Conservation (phyloP, 768 basidiomycete genomes). For the Pleurotus giganteus region DNA sequence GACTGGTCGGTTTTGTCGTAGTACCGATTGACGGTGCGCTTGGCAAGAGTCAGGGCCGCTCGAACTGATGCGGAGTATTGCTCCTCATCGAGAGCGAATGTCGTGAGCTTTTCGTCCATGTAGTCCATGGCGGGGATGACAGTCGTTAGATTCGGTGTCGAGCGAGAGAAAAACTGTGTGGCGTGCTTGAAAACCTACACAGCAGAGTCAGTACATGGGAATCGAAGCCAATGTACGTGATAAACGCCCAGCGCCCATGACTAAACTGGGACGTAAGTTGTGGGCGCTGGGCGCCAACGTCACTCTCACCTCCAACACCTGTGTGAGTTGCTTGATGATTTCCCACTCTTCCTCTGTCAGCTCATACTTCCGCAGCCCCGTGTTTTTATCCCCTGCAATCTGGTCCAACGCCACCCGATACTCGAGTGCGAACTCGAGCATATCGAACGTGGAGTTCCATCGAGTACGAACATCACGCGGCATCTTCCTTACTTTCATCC, state of each 20-base stretch:
- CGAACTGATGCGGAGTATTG: constrained; percentile 18
- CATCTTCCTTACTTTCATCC: constrained; percentile 16
- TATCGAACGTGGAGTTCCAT: constrained; percentile 35
- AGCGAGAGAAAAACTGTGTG: constrained; percentile 9
- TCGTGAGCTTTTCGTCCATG: background rate
- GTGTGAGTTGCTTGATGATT: background rate
- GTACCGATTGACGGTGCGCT: constrained; percentile 30
- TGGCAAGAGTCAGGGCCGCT: constrained; percentile 20
- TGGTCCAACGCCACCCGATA: constrained; percentile 19
- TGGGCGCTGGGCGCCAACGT: too few species aligned
- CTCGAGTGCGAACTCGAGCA: constrained; percentile 24
- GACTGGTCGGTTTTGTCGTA: constrained; percentile 31
- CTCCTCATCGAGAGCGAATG: background rate
- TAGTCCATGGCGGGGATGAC: constrained; percentile 31
- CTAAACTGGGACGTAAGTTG: too few species aligned
- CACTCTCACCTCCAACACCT: background rate
- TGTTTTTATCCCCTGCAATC: constrained; percentile 14
- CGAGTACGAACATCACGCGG: constrained; percentile 31
- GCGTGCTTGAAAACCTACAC: constrained; percentile 9
- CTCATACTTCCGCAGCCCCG: constrained; percentile 14
- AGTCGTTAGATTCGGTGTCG: constrained; percentile 17
- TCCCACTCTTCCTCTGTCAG: constrained; percentile 21
- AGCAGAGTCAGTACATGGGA: too few species aligned
- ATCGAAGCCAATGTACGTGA: too few species aligned
- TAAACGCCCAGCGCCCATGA: too few species aligned